phyloP scores from a whole-genome alignment of 768 basidiomycete species.

The Rhizopogon vulgaris region DNA sequence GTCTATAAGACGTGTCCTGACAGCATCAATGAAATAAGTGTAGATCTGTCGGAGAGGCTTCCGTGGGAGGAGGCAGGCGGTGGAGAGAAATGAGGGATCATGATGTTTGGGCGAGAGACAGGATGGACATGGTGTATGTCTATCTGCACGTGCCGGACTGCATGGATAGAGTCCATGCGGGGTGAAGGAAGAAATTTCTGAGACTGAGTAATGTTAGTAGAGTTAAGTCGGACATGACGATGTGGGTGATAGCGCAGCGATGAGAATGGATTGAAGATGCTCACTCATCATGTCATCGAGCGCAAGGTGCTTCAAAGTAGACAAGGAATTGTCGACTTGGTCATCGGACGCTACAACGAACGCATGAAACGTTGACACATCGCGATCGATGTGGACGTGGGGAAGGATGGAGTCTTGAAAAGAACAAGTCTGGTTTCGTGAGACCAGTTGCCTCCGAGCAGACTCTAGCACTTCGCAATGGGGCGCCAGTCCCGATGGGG shows the following conservation, averaged over 20 bases:
- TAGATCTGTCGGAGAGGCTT: constrained; percentile 35
- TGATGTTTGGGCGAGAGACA: constrained; percentile 27
- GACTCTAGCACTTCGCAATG: constrained; percentile 44
- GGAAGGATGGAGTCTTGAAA: constrained; percentile 48
- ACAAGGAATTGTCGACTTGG: constrained; percentile 22
- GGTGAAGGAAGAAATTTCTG: constrained; percentile 38
- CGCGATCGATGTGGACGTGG: constrained; percentile 40
- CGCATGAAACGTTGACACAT: constrained; percentile 46
- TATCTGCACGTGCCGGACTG: constrained; percentile 39
- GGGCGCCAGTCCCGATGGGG: constrained; percentile 20
- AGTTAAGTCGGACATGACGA: constrained; percentile 6
- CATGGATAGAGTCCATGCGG: constrained; percentile 49
- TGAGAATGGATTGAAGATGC: constrained; percentile 15
- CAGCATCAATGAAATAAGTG: constrained; percentile 52
- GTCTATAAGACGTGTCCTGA: constrained; percentile 46
- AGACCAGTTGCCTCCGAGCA: constrained; percentile 45
- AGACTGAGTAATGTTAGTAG: constrained; percentile 24
- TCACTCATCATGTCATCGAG: constrained; percentile 50
- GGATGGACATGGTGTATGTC: constrained; percentile 30
- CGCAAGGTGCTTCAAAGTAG: constrained; percentile 30
- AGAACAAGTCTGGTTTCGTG: constrained; percentile 28
- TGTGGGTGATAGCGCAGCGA: neutral
- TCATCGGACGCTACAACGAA: constrained; percentile 43
- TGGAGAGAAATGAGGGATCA: constrained; percentile 22
- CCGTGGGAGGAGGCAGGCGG: constrained; percentile 38